Evolutionary conservation across 306 rosid species (phyloP), one percentile per base, ranked within the genome.

Genomic region (Acacia crassicarpa): DNA sequence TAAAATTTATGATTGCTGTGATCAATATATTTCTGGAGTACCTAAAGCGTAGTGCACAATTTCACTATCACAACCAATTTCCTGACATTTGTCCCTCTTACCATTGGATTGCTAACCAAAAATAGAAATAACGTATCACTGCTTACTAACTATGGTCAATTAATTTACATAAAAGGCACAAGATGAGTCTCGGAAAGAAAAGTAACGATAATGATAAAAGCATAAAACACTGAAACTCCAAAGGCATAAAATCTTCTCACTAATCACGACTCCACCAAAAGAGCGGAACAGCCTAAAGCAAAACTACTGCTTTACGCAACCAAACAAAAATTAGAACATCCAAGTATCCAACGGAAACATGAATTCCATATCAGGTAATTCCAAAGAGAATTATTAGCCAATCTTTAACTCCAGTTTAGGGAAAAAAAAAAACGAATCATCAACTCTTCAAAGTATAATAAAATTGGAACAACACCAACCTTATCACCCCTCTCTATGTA

Each of bases 291-390:
- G 22, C 48, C 45, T 8, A 8, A 67, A 67, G 49, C 49, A 38
- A 11, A 67, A 68, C 22, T 30, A 56, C 80, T 68, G n/a, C 30
- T 67, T 33, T 74, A 33, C 62, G 69, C 75, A 20, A 74, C 58
- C 81, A 35, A 85, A 67, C 75, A 67, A 81, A 76, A 80, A 81
- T 22, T 43, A 45, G 69, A 59, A 65, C 66, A 71, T 23, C 74
- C 68, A 58, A 59, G 54, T 58, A 71, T 23, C 74, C 68, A 58
- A 27, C 74, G 43, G 61, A 69, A 68, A 43, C 75, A 43, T 11
- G 54, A 43, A 71, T 71, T 71, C 74, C 30, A 71, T 45, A 13
- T 22, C 30, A 22, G 58, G 58, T 71, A 71, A 71, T 71, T 45
- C 38, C 15, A 23, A 71, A 25, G 12, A 45, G 58, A 43, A 32